phyloP scores from a whole-genome alignment of 1,284 basidiomycete species.

The Peniophora sp. region DNA sequence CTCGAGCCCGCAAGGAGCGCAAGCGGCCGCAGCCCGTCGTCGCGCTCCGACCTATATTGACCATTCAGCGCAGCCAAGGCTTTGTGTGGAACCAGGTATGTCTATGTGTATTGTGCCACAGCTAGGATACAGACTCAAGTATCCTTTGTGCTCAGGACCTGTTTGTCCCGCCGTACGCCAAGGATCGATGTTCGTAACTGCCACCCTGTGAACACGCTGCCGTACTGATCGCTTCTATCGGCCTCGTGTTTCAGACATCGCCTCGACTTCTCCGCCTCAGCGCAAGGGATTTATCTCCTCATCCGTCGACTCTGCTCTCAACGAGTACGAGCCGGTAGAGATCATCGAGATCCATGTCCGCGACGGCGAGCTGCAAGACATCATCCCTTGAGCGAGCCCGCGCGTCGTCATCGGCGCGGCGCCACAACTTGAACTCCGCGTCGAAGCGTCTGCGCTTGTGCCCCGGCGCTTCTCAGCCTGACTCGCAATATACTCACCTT shows the following conservation, averaged over 20 bases:
- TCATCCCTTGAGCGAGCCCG: slow-evolving; percentile 52
- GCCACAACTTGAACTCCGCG: too few relatives aligned
- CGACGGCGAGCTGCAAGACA: slow-evolving; percentile 65
- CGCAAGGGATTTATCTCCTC: slow-evolving; percentile 58
- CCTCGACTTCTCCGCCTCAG: slow-evolving; percentile 72
- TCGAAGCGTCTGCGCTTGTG: too few relatives aligned
- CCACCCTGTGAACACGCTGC: slow-evolving; percentile 9
- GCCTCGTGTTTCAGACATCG: slow-evolving; percentile 45
- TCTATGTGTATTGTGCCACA: slow-evolving; percentile 2
- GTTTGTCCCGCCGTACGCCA: slow-evolving; percentile 79
- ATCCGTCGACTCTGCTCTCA: slow-evolving; percentile 54
- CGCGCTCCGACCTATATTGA: slow-evolving; percentile 69
- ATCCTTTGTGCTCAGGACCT: slow-evolving; percentile 43
- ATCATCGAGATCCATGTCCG: slow-evolving; percentile 77
- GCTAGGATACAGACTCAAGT: slow-evolving; percentile 3
- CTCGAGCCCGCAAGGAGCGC: slow-evolving; percentile 21
- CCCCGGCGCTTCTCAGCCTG: too few relatives aligned
- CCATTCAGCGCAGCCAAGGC: slow-evolving; percentile 77
- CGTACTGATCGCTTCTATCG: slow-evolving; percentile 11
- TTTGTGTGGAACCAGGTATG: slow-evolving; percentile 82
- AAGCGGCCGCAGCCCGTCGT: slow-evolving; percentile 47
- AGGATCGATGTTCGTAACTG: slow-evolving; percentile 68
- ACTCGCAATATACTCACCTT: background rate
- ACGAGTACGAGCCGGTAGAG: slow-evolving; percentile 64
- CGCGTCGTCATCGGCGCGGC: too few relatives aligned